Base-by-base conservation (phyloP, 331 rosid species). In the Quercus lobata region DNA sequence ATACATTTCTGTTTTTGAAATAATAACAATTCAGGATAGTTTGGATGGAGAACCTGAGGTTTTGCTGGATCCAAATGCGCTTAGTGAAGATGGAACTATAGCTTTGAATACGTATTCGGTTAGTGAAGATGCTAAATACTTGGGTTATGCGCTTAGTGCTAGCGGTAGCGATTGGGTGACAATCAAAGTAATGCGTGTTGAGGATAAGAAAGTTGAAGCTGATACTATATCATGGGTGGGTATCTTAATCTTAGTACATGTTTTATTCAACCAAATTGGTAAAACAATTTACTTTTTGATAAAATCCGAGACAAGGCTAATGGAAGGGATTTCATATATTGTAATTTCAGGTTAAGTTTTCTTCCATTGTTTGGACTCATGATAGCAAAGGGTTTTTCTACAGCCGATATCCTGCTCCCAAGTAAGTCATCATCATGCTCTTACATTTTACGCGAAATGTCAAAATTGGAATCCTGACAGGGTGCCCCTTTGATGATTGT, bases 151-250 rank as follows among this genome's bases (percentile, higher is more conserved):
- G 16, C 91, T 95, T 69, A 95, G 99, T 73, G 65, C 93, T 3
- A 93, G 99, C 52, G 99, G 99, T 71, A 95, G 99, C 10, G 99
- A 95, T 86, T 95, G 99, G 99, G 92, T 86, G 72, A 91, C 91
- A 25, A 89, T 95, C 34, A 93, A 91, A 77, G 93, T 91, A 24
- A 80, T 89, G 90, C 84, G 88, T 15, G 73, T 93, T 29, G 97
- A 87, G 52, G 98, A 91, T 62, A 89, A 84, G 85, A 81, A 69
- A 46, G 87, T 75, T 46, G 90, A 88, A 81, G 87, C 93, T 30
- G 96, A 93, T 69, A 87, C 86, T 29, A 72, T 95, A 57, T 89
- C 96, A 32, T 95, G 99, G 99, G 98, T 95, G 80, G 81, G 98
- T 76, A 61, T 78, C 27, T 49, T 49, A 49, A 49, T 49, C 54